phyloP scores from a whole-genome alignment of 208 protist genomes.

The Trypanosoma lewisi region DNA sequence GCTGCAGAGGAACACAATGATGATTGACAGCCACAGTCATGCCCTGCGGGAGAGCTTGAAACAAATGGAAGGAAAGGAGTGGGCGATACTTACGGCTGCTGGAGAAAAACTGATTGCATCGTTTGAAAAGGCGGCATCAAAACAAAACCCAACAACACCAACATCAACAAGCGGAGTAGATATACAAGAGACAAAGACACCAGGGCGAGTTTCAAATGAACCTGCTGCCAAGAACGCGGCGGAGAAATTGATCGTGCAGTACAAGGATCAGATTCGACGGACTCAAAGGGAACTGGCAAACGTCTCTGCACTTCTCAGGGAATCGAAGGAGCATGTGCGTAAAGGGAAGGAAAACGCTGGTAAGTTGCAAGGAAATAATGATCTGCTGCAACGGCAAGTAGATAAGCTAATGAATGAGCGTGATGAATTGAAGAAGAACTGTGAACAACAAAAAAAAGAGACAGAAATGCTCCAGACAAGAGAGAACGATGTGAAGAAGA shows the following conservation, averaged over 20 bases:
- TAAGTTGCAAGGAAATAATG: conserved; percentile 10
- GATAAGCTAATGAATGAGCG: not conserved
- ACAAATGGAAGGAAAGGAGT: conserved; percentile 21
- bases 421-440: not conserved
- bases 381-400: conserved; percentile 5
- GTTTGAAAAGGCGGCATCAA: conserved; percentile 1
- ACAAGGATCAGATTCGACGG: conserved; percentile 5
- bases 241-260: not conserved
- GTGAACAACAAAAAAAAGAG: conserved; percentile 18
- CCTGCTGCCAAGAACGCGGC: no score
- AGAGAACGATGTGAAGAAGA: not conserved
- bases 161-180: conserved; percentile 5
- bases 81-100: conserved; percentile 11
- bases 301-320: not conserved
- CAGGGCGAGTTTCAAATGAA: no score
- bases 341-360: not conserved
- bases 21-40: conserved; percentile 28
- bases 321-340: conserved; percentile 2
- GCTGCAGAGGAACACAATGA: conserved; percentile 17
- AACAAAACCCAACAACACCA: no score
- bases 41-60: conserved; percentile 16
- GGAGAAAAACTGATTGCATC: conserved; percentile 22
- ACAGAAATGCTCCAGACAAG: not conserved
- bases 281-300: conserved; percentile 5
- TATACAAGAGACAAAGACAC: conserved; percentile 12